Evolutionary conservation across 176 grass and related monocot genomes (phyloP), one percentile per base, ranked within the genome.

Genomic region (Chloris gayana): DNA sequence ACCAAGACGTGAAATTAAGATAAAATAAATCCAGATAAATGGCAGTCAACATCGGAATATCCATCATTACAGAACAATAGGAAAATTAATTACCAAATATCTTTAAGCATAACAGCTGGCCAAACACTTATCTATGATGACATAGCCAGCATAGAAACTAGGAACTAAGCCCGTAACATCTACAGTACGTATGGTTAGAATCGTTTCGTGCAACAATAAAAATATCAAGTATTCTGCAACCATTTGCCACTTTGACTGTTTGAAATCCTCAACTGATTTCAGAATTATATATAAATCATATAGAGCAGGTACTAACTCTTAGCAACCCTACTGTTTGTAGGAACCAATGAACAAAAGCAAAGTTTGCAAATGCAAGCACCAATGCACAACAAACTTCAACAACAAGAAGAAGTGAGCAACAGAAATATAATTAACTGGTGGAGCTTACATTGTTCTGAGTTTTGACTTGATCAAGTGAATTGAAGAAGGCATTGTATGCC

Each of bases 381-480:
- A 41, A 68, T 62, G 39, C 67, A 66, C 19, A 58, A 83, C 53
- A 31, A 13, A 46, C 30, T 12, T 58, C 21, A 58, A 9, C 22
- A 46, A 58, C 24, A 2, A 42, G 10, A 38, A 9, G 17, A 70
- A 76, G 34, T 70, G 57, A 76, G 34, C 27, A 76, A 77, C 21
- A 83, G 22, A 84, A 83, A 63, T 46, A 81, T 68, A 54, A 83
- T 81, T n/a, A 58, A 18, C 61, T 15, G n/a, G 58, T 82, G 57
- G 69, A 69, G 21, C 96, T 95, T 93, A 99, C 96, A 91, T 82
- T 99, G 76, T 99, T 99, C 54, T 99, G 96, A 72, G 87, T 91
- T 91, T 99, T 99, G 49, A 99, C 90, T 95, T 99, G 92, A 70
- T 99, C 92, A 25, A 99, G 92, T 82, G 96, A 95, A 88, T 95